Evolutionary conservation across 106 monocot species (phyloP).

Genomic region (Allium fistulosum): DNA sequence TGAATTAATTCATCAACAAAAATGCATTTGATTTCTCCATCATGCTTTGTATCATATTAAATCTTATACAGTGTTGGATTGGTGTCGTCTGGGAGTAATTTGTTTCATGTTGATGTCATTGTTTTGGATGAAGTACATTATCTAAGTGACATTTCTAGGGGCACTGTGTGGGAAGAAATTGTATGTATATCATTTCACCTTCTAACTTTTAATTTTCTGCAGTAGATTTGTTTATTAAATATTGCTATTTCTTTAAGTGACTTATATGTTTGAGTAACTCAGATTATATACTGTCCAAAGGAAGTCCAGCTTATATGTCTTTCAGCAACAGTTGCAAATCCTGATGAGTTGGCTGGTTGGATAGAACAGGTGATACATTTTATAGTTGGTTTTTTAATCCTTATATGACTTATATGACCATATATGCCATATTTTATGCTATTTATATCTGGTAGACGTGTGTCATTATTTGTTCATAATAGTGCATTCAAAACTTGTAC

Average conservation of each 20-base stretch:
- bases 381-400: no score
- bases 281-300: conserved; percentile 96
- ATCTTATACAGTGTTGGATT: conserved; percentile 63
- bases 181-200: conserved; percentile 37
- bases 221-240: conserved; percentile 1
- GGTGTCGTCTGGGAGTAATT: conserved; percentile 65
- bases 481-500: no score
- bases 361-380: conserved; percentile 59
- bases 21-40: not conserved
- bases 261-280: conserved; percentile 20
- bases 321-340: conserved; percentile 96
- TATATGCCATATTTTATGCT: no score
- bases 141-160: conserved; percentile 93
- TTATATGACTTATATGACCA: no score
- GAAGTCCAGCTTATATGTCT: conserved; percentile 92
- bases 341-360: conserved; percentile 96
- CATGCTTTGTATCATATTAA: not conserved
- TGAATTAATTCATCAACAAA: not conserved
- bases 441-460: no score
- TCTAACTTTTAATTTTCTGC: not conserved
- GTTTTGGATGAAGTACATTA: conserved; percentile 98
- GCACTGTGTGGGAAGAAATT: conserved; percentile 99
- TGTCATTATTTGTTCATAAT: no score
- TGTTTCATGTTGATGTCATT: conserved; percentile 88
- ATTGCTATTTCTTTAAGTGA: conserved; percentile 2